phyloP scores from a whole-genome alignment of 305 asterid species.

The Rubia peregrina region DNA sequence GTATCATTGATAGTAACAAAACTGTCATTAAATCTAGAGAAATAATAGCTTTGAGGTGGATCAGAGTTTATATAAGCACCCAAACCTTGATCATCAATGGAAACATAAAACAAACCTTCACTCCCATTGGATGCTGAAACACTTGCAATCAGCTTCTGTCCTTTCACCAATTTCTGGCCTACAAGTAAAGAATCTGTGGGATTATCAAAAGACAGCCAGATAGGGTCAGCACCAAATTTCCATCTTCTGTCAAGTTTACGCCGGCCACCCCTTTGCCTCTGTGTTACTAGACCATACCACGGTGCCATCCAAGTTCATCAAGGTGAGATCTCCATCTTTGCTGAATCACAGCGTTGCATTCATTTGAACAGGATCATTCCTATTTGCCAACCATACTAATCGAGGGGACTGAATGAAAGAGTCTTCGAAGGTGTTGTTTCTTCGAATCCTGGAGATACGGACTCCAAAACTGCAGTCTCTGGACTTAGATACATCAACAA shows the following conservation, averaged over 20 bases:
- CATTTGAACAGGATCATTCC: too few relatives aligned
- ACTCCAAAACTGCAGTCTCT: not conserved
- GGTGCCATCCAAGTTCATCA: not conserved
- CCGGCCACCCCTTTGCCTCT: too few relatives aligned
- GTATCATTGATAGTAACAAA: not conserved
- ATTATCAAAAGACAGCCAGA: not conserved
- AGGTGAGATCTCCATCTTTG: slow-evolving; percentile 11
- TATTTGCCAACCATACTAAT: too few relatives aligned
- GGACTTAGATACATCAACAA: not conserved
- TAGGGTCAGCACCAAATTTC: too few relatives aligned
- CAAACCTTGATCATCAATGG: not conserved
- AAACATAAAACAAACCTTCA: slow-evolving; percentile 8
- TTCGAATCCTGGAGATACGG: not conserved
- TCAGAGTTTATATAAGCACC: slow-evolving; percentile 1
- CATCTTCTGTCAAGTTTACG: too few relatives aligned
- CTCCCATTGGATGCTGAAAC: slow-evolving; percentile 3
- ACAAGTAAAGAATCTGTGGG: slow-evolving; percentile 18
- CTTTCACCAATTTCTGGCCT: not conserved
- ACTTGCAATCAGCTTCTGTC: not conserved
- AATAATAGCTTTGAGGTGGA: slow-evolving; percentile 10
- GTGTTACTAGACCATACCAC: too few relatives aligned
- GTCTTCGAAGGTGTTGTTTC: slow-evolving; percentile 9
- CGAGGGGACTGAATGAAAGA: not conserved
- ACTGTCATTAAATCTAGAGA: too few relatives aligned
- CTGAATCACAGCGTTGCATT: not conserved